These are phyloP conservation scores for Amanita muscaria DNA, from an alignment of 768 basidiomycete genomes.

Conservation along the genomic window DNA sequence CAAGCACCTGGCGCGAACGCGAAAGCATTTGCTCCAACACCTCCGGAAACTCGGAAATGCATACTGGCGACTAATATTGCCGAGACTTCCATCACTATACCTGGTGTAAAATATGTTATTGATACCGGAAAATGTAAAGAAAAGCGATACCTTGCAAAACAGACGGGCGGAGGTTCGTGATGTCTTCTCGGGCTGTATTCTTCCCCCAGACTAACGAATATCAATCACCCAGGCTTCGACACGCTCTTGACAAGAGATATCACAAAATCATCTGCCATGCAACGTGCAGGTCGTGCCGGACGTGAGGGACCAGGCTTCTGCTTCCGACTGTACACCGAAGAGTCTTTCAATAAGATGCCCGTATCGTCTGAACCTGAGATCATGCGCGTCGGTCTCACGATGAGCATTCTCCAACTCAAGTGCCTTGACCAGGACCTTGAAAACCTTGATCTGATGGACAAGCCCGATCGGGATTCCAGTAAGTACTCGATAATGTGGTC, in stretches of 20 bases:
- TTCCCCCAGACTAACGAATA: not conserved
- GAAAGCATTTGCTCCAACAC: slow-evolving; percentile 64
- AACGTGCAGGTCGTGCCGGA: slow-evolving; percentile 94
- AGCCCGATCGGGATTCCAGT: slow-evolving; percentile 71
- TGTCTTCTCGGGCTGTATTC: not conserved
- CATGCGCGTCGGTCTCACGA: slow-evolving; percentile 74
- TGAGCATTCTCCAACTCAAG: slow-evolving; percentile 79
- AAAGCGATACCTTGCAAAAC: slow-evolving; percentile 70
- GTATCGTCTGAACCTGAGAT: slow-evolving; percentile 82
- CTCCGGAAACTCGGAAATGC: slow-evolving; percentile 71
- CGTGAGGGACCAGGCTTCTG: slow-evolving; percentile 85
- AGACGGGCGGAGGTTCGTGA: slow-evolving; percentile 54
- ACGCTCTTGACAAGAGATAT: slow-evolving; percentile 76
- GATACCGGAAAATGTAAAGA: slow-evolving; percentile 97
- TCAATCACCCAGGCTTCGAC: slow-evolving; percentile 72
- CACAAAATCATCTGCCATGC: slow-evolving; percentile 84
- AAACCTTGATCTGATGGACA: slow-evolving; percentile 82
- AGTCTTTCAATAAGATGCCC: slow-evolving; percentile 58
- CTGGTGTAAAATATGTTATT: slow-evolving; percentile 90
- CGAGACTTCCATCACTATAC: slow-evolving; percentile 96
- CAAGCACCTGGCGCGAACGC: slow-evolving; percentile 71
- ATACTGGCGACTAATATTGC: slow-evolving; percentile 97
- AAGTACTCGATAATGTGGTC: slow-evolving; percentile 20
- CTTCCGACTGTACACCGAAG: slow-evolving; percentile 88
- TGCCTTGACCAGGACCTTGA: slow-evolving; percentile 77